These are phyloP conservation scores for Chiua virens DNA, from an alignment of 768 basidiomycete genomes.

Conservation along the genomic window DNA sequence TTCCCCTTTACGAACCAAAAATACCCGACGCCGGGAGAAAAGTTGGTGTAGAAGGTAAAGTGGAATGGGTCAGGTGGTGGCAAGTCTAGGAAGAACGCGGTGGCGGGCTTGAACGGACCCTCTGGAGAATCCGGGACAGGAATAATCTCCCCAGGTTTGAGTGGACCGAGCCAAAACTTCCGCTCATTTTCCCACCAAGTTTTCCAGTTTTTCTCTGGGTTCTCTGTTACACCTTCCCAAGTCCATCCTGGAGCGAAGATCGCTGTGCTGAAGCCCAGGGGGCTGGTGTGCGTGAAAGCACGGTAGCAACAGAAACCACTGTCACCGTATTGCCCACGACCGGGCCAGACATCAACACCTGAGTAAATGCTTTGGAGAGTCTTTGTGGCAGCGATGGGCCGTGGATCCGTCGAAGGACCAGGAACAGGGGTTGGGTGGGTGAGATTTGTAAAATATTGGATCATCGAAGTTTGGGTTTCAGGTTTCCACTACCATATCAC, in stretches of 20 bases:
- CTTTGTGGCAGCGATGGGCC: conserved; percentile 31
- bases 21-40: conserved; percentile 68
- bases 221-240: conserved; percentile 71
- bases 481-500: conserved; percentile 52
- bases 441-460: conserved; percentile 57
- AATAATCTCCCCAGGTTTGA: conserved; percentile 38
- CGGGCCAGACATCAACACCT: conserved; percentile 78
- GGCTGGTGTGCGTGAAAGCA: conserved; percentile 62
- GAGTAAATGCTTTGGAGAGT: conserved; percentile 59
- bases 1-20: conserved; percentile 68
- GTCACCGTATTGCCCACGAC: conserved; percentile 70
- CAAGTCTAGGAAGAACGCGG: conserved; percentile 48
- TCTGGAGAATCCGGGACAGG: conserved; percentile 49
- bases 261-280: conserved; percentile 71
- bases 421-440: conserved; percentile 36
- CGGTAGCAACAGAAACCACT: conserved; percentile 71
- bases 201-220: conserved; percentile 60
- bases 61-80: conserved; percentile 56
- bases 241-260: conserved; percentile 84
- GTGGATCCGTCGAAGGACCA: not conserved
- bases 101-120: conserved; percentile 54
- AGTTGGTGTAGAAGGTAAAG: conserved; percentile 60
- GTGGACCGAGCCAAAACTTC: conserved; percentile 68
- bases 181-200: conserved; percentile 75
- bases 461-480: conserved; percentile 48